Conservation (phyloP, 2,329 filamentous ascomycete genomes). For the Macrophomina phaseolina region DNA sequence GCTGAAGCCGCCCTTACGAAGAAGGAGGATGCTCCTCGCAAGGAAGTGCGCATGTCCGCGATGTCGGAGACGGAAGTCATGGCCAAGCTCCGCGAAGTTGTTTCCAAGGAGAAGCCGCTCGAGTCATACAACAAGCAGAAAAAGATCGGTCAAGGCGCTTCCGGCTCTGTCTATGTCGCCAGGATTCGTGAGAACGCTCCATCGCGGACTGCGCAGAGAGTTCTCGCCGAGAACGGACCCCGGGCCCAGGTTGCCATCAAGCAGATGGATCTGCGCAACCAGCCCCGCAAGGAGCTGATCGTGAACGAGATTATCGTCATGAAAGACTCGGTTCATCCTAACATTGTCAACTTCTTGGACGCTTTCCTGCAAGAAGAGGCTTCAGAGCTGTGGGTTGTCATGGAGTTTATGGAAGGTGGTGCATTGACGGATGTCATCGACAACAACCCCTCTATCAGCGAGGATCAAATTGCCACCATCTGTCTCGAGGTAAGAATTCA, state of each 20-base stretch:
- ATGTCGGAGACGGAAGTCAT: slow-evolving; percentile 98
- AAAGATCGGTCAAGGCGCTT: slow-evolving; percentile 98
- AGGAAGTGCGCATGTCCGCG: slow-evolving; percentile 97
- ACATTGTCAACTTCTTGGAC: slow-evolving; percentile 99
- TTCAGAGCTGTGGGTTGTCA: slow-evolving; percentile 97
- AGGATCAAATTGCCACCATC: slow-evolving; percentile 97
- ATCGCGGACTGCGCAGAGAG: slow-evolving; percentile 78
- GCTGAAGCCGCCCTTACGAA: slow-evolving; percentile 84
- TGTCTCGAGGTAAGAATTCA: slow-evolving; percentile 79
- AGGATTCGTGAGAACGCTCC: slow-evolving; percentile 88
- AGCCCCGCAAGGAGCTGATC: slow-evolving; percentile 96
- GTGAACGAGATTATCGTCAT: slow-evolving; percentile 99
- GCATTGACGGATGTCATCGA: slow-evolving; percentile 98
- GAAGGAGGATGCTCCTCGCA: slow-evolving; percentile 79
- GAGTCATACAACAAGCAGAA: slow-evolving; percentile 98
- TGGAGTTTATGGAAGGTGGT: slow-evolving; percentile 99
- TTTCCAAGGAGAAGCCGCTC: slow-evolving; percentile 93
- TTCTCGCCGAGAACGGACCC: slow-evolving; percentile 78
- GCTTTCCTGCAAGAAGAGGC: slow-evolving; percentile 95
- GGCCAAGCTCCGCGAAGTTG: slow-evolving; percentile 90
- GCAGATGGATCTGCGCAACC: slow-evolving; percentile 98
- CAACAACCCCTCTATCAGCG: slow-evolving; percentile 91
- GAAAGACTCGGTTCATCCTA: slow-evolving; percentile 97
- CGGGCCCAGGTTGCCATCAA: slow-evolving; percentile 96
- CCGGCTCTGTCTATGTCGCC: slow-evolving; percentile 96